Evolutionary conservation across 768 basidiomycete genomes (phyloP), one percentile per base, ranked within the genome.

Genomic region (Kwoniella sp.): DNA sequence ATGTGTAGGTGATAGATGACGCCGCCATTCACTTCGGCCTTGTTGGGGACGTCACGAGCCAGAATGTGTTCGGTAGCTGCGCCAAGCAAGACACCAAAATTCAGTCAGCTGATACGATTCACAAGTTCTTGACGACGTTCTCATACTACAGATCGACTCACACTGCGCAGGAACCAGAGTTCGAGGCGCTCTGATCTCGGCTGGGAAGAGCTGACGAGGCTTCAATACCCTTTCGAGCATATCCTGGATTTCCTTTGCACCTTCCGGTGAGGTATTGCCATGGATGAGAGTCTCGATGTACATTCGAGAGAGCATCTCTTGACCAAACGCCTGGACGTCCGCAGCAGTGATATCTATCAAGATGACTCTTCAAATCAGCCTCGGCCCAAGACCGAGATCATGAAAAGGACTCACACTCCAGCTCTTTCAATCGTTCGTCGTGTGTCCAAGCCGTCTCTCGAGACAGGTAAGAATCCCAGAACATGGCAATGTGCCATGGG

Each of bases 241-340:
- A 69, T 88, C 86, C 3, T 88, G 87, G 17, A 98, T 84, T 57
- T 82, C 81, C 55, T 90, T 84, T 11, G 93, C 91, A 78, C 92
- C 91, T n/a, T 93, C 88, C 74, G 90, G 89, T 70, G 85, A 85
- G 61, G 97, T 83, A 80, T 98, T 98, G 1, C 96, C 96, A 34
- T 87, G 82, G 1, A 90, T 87, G 23, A 98, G 82, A 23, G 89
- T 88, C 55, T 88, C 86, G 55, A 92, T 82, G 70, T 89, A 85
- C 52, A 90, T 82, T 52, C 87, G 83, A 2, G 86, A 85, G 12
- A 96, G 82, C 13, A 95, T 69, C 25, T 84, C 81, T 26, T 76
- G 79, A 11, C 85, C 85, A 72, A 93, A 90, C 0, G 76, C 78
- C 68, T 88, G 83, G 7, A 98, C 80, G 59, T 93, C 90, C 57